Base-by-base conservation (phyloP, 352 stramenopile genomes). In the Pythium volutum region DNA sequence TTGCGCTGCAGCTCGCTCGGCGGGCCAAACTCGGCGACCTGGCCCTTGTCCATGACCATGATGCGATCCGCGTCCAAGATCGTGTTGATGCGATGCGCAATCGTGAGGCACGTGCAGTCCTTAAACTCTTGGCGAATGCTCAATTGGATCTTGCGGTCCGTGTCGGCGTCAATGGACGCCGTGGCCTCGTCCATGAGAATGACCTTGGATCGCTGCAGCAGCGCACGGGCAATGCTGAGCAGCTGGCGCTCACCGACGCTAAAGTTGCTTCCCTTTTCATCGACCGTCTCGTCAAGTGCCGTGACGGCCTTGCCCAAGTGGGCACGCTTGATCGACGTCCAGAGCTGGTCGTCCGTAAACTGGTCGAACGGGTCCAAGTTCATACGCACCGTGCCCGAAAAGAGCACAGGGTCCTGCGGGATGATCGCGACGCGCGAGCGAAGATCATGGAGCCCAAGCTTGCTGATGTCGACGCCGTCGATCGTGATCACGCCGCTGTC, bases 181-280 rank as follows among this genome's bases (percentile, higher is more conserved):
- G 97, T 99, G 2, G 97, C 97, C 73, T 99, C 98, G 64, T 99
- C 98, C 84, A 99, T 97, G 2, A 99, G 70, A 34, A 99, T 84
- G 36, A 99, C 75, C 41, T 93, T 91, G 4, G 87, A 80, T 25
- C 93, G 87, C n/a, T 88, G 76, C 5, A 98, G 59, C 18, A 98
- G 61, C 20, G 92, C 95, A 49, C 95, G 78, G 7, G 93, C 94
- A 57, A 99, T 97, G 67, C 93, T 98, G 2, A 99, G 51, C 10
- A 98, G 74, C 69, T 98, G 95, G 12, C 94, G 70, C 74, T 98
- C 86, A 15, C 96, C 95, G 31, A 98, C 90, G 45, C 80, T 96
- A 43, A 98, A 96, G 73, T 98, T 98, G 39, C 87, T 77, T 6
- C 95, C 95, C 47, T 85, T 86, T 64, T 98, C 92, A 3, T 86